A percentile compares a stretch with the other conserved stretches of the same genome.
Evolutionary conservation across 2,329 filamentous ascomycete species (phyloP).

Genomic region (Botryosphaeria dothidea): DNA sequence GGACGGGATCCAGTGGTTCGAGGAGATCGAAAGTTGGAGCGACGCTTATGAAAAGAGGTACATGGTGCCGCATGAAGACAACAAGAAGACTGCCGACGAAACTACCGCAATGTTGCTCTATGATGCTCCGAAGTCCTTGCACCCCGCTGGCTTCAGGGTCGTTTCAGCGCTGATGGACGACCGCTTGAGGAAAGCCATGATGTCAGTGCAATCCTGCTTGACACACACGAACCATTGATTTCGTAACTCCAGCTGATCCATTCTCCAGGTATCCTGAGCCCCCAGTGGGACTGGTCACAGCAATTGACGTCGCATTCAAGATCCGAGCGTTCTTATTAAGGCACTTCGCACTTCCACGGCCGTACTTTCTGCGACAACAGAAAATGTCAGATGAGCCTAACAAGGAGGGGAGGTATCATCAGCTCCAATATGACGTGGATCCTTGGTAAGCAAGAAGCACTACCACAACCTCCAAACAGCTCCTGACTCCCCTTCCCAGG

Average conservation of each 20-base stretch:
- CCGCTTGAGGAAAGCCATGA: constrained; percentile 64
- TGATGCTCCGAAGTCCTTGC: constrained; percentile 49
- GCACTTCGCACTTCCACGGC: constrained; percentile 62
- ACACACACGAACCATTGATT: constrained; percentile 33
- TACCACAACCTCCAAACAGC: not conserved
- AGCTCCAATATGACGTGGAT: constrained; percentile 57
- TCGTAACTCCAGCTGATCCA: not conserved
- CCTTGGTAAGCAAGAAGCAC: constrained; percentile 53
- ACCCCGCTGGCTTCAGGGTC: constrained; percentile 52
- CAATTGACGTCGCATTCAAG: constrained; percentile 52
- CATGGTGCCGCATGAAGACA: constrained; percentile 53
- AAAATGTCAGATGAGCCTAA: constrained; percentile 47
- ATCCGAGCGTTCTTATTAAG: constrained; percentile 58
- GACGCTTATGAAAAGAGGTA: constrained; percentile 58
- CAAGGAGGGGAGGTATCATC: constrained; percentile 49
- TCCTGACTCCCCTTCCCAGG: constrained; percentile 22
- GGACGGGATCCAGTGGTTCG: constrained; percentile 55
- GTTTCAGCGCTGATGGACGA: constrained; percentile 65
- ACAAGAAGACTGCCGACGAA: constrained; percentile 52
- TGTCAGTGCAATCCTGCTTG: constrained; percentile 42
- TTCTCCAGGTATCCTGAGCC: constrained; percentile 40
- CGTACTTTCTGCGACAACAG: constrained; percentile 35
- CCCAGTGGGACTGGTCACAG: constrained; percentile 29
- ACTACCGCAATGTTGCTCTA: constrained; percentile 63
- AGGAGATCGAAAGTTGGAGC: constrained; percentile 54